Evolutionary conservation across 75 land plant species (phyloP).

Genomic region (Sequoia sempervirens): DNA sequence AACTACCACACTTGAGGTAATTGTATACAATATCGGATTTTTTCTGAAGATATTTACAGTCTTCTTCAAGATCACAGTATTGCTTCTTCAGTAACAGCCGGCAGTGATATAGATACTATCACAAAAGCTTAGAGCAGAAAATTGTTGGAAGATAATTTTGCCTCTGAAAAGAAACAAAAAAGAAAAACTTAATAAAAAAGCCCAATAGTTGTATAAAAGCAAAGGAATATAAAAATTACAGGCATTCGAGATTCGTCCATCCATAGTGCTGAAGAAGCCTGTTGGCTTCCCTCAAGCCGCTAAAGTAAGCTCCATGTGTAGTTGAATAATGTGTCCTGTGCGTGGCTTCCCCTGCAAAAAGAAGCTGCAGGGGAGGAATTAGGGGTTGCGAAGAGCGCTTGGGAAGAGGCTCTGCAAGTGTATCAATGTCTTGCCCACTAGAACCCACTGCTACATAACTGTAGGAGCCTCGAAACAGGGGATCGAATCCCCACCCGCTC

Average conservation of each 20-base stretch:
- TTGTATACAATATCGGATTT: background rate
- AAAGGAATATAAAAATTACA: background rate
- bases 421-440: constrained; percentile 69
- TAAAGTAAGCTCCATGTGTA: constrained; percentile 87
- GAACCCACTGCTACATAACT: constrained; percentile 84
- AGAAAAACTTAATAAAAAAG: background rate
- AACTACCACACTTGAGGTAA: background rate
- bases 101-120: background rate
- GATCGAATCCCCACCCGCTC: constrained; percentile 71
- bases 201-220: background rate
- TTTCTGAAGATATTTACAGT: background rate
- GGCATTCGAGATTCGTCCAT: constrained; percentile 4
- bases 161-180: background rate
- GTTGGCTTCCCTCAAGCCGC: constrained; percentile 81
- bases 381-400: background rate
- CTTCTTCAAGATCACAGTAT: background rate
- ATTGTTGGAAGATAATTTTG: background rate
- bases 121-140: background rate
- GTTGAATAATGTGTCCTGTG: constrained; percentile 83
- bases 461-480: constrained; percentile 76
- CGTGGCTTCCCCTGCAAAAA: constrained; percentile 95
- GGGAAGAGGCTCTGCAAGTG: constrained; percentile 70
- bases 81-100: background rate
- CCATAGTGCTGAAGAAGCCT: constrained; percentile 72
- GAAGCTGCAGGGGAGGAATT: constrained; percentile 45